Base-by-base conservation (phyloP, 2,329 filamentous ascomycete genomes). In the Stachybotrys chartarum region DNA sequence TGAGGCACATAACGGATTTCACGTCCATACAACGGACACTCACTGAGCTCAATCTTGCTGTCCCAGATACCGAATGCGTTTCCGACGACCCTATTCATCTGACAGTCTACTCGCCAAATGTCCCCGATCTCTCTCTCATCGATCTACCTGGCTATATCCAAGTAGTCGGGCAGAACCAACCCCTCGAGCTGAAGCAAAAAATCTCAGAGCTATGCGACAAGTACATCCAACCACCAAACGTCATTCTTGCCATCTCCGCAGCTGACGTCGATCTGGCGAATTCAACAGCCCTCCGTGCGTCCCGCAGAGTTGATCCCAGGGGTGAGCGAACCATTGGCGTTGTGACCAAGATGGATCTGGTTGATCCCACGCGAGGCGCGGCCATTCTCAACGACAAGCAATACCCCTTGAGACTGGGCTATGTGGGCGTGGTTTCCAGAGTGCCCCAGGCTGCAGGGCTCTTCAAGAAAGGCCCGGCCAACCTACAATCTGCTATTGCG, bases 291-390 rank as follows among this genome's bases (percentile, higher is more conserved):
- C 74, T 99, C 30, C 82, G 92, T 63, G 91, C 94, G 17, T 96
- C 92, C 62, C 83, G 94, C 59, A 83, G 93, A 62, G 92, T 97
- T 31, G 94, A 99, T 66, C 94, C 94, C 1, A 82, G 94, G 58
- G 94, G 94, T 54, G 94, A 99, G 73, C 83, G 94, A 59, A 99
- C 94, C 0, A 99, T 99, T 66, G 94, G 94, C 49, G 94, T 99
- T n/a, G 87, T 99, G 47, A 99, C 94, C 3, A 99, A 99, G 75
- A 97, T 99, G 93, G 94, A 99, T 66, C 79, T 99, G 24, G 92
- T 99, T 7, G 93, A 97, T 62, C 81, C 94, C 3, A 76, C 78
- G 7, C 85, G 93, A 56, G 94, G 92, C 32, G 81, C 84, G 14
- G 80, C 83, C 42, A 90, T 99, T 35, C 78, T 99, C 18, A 86